Base-by-base conservation (phyloP, 2,329 filamentous ascomycete genomes). In the Xylariaceae sp. region DNA sequence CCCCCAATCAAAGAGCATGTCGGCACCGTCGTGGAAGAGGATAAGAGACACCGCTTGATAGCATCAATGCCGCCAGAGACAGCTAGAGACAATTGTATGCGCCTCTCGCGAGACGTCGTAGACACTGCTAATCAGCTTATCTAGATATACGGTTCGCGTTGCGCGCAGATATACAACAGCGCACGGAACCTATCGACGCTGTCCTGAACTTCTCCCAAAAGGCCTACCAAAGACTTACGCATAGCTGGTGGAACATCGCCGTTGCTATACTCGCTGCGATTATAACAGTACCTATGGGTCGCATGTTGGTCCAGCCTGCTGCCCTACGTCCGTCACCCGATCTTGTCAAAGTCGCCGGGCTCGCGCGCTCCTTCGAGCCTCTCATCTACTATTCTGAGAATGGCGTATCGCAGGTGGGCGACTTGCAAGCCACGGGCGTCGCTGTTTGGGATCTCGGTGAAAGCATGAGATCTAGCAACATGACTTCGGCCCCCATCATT, bases 381-480 rank as follows among this genome's bases (percentile, higher is more conserved):
- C 78, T 96, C 40, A 95, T 97, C 54, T 94, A 94, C 72, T 96
- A 95, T 66, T 95, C 90, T 0, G 90, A 96, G 63, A 87, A 91
- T 64, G 90, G 90, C 9, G 85, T 90, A 39, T 81, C 85, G 35
- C 90, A 96, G 64, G 90, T 96, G 38, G 85, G 86, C 50, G 89
- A 95, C 56, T 74, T 97, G 43, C 90, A 95, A 68, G 90, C 94
- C 47, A 96, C 91, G 0, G 89, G 90, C 39, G 86, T 95, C 31
- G 92, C 92, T 1, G 90, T 97, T 22, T 96, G 91, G 89, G 92
- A 97, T 66, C 77, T 97, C 6, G 87, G 90, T 51, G 92, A 96
- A 75, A 95, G 87, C 57, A 87, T 96, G 48, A 83, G 91, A 44
- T 83, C 81, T 5, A 91, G 90, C 51, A 95, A 95, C 66, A 91